Conservation (phyloP, 805 yeast genomes). For the Komagataella populi region DNA sequence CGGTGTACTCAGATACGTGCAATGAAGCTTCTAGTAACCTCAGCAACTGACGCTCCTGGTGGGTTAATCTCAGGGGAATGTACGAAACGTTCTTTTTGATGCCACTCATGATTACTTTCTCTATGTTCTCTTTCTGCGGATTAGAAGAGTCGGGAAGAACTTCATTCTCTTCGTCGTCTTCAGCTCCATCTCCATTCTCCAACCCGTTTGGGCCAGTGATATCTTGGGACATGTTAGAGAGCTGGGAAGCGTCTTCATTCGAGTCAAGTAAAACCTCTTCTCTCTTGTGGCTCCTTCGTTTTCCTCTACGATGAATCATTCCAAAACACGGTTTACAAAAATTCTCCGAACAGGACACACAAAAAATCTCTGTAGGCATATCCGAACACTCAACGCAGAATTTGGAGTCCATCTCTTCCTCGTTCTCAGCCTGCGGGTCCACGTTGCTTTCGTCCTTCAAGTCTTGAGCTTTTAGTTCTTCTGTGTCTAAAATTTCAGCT, state of each 20-base stretch:
- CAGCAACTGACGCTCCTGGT: slow-evolving; percentile 56
- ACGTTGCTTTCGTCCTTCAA: neutral
- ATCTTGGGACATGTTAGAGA: slow-evolving; percentile 6
- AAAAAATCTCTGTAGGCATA: slow-evolving; percentile 53
- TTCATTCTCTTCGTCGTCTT: slow-evolving; percentile 8
- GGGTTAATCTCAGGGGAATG: slow-evolving; percentile 57
- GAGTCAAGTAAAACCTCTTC: slow-evolving; percentile 8
- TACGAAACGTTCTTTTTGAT: slow-evolving; percentile 32
- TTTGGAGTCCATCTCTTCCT: slow-evolving; percentile 18
- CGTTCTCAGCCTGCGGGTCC: slow-evolving; percentile 10
- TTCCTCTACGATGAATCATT: slow-evolving; percentile 59
- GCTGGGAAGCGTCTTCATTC: slow-evolving; percentile 6
- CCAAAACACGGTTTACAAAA: slow-evolving; percentile 62
- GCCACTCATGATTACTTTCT: slow-evolving; percentile 16
- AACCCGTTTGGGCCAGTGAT: slow-evolving; percentile 7
- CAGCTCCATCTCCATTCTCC: slow-evolving; percentile 7
- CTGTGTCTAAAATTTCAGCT: neutral
- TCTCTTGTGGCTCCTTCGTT: slow-evolving; percentile 30
- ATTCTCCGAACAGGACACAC: slow-evolving; percentile 49
- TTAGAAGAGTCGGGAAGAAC: neutral
- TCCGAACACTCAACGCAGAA: slow-evolving; percentile 63
- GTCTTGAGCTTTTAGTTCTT: neutral
- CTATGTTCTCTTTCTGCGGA: slow-evolving; percentile 6
- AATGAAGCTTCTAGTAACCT: slow-evolving; percentile 63
- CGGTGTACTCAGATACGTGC: slow-evolving; percentile 70